Conservation (phyloP, 1,284 basidiomycete genomes). For the Rhodotorula sp. region DNA sequence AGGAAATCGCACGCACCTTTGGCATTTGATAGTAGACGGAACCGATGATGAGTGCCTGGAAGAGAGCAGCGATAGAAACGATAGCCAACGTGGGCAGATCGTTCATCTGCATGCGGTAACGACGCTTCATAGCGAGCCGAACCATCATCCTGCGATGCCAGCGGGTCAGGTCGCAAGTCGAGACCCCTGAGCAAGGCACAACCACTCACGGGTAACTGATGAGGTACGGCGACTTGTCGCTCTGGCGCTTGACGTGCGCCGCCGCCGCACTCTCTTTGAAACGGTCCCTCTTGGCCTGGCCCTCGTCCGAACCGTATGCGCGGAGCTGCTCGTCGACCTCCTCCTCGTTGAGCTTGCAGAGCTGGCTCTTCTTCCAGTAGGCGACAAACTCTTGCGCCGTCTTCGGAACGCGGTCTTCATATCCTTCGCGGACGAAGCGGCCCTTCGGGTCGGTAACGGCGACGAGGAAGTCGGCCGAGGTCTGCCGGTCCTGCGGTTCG, state of each 20-base stretch:
- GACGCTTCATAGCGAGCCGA: conserved; percentile 40
- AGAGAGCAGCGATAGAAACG: conserved; percentile 43
- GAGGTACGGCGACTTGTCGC: conserved; percentile 52
- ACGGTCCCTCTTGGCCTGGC: conserved; percentile 46
- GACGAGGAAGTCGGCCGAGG: conserved; percentile 57
- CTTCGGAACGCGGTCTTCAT: conserved; percentile 53
- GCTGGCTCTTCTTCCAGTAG: conserved; percentile 40
- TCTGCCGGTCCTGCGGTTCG: conserved; percentile 64
- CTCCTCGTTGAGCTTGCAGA: conserved; percentile 27
- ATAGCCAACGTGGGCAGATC: conserved; percentile 53
- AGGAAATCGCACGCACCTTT: conserved; percentile 41
- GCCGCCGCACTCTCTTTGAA: conserved; percentile 51
- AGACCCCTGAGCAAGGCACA: background rate
- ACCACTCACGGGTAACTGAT: conserved; percentile 20
- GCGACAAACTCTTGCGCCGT: conserved; percentile 57
- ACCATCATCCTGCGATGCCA: conserved; percentile 18
- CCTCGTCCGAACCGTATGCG: conserved; percentile 47
- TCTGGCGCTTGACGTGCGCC: conserved; percentile 51
- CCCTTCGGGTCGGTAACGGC: conserved; percentile 53
- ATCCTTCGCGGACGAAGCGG: conserved; percentile 48
- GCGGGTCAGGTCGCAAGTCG: background rate
- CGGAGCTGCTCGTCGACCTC: conserved; percentile 25
- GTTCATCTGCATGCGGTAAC: conserved; percentile 59
- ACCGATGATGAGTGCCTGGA: conserved; percentile 61
- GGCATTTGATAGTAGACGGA: conserved; percentile 67